Base-by-base conservation (phyloP, 2,329 filamentous ascomycete species). In the Apiospora sp. region DNA sequence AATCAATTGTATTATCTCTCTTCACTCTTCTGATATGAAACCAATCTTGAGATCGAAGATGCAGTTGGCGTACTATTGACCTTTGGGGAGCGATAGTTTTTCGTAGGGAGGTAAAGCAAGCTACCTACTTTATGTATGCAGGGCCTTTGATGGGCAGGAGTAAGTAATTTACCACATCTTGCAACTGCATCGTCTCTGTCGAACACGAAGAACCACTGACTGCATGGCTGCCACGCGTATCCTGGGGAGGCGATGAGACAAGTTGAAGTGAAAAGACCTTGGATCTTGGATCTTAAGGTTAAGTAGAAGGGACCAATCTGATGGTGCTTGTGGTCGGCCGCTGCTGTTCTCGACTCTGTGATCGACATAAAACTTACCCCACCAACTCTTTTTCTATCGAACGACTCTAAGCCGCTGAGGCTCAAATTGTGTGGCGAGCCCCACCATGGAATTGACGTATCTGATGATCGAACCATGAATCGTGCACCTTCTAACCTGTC, bases 381-480 rank as follows among this genome's bases (percentile, higher is more conserved):
- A 34, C 54, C 16, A 61, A 16, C 16, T 22, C 10, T 22, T 10
- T 37, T 22, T 58, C 2, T 3, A 41, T 64, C 58, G 19, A n/a
- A 64, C 58, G 58, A 64, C 58, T 64, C 34, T n/a, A n/a, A 34
- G 58, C 58, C 30, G n/a, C 34, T 64, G 58, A 64, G 58, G 58
- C 34, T 64, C 58, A 64, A n/a, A 41, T 24, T 41, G 58, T 37
- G 58, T 64, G 58, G 58, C 58, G 58, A 64, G 41, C 58, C 58
- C 58, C 58, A 64, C 58, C 58, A 64, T 24, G 1, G 19, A 37
- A 5, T 61, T 37, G 16, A n/a, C 16, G n/a, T n/a, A n/a, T 64
- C 30, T 22, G 58, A 64, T 64, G 30, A 41, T 41, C 22, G 34
- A 64, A 61, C n/a, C 58, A 64, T 64, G 58, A 64, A 64, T 64